Conservation (phyloP, 495 filamentous ascomycete species). For the Aspergillus ellipticus region DNA sequence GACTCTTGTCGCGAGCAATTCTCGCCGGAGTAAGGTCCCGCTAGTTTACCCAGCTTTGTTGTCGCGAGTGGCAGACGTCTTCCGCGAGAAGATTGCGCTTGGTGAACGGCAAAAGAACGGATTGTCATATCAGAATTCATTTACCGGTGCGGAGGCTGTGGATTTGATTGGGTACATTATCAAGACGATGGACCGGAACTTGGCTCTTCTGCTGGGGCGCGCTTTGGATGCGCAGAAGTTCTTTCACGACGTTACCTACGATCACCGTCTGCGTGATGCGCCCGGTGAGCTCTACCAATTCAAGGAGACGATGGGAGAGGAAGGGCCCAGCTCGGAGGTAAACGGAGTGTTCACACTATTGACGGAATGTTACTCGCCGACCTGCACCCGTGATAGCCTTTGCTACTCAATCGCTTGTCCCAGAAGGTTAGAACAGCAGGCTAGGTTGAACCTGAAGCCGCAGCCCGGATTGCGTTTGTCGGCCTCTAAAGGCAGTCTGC, state of each 20-base stretch:
- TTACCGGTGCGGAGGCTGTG: slow-evolving; percentile 91
- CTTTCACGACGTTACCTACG: slow-evolving; percentile 99
- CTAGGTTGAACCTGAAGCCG: slow-evolving; percentile 84
- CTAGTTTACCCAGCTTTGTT: slow-evolving; percentile 91
- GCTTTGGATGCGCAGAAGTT: slow-evolving; percentile 98
- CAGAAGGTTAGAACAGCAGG: slow-evolving; percentile 89
- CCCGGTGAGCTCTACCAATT: slow-evolving; percentile 93
- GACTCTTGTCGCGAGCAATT: slow-evolving; percentile 44
- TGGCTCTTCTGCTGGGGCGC: slow-evolving; percentile 89
- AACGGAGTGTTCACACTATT: slow-evolving; percentile 96
- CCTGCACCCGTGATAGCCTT: slow-evolving; percentile 87
- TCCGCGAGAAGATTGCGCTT: slow-evolving; percentile 77
- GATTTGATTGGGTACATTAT: slow-evolving; percentile 93
- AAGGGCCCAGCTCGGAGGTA: slow-evolving; percentile 71
- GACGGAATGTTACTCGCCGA: slow-evolving; percentile 97
- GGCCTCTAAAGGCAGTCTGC: slow-evolving; percentile 75
- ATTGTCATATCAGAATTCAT: slow-evolving; percentile 93
- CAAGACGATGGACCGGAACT: slow-evolving; percentile 90
- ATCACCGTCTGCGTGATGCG: slow-evolving; percentile 90
- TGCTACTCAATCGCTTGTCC: slow-evolving; percentile 99
- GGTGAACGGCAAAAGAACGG: slow-evolving; percentile 94
- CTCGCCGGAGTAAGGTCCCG: slow-evolving; percentile 58
- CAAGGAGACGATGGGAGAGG: slow-evolving; percentile 86
- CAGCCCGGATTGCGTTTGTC: slow-evolving; percentile 82
- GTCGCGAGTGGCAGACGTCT: slow-evolving; percentile 84